These are phyloP conservation scores for Fragaria vesca DNA, from an alignment of 306 rosid species.

Conservation along the genomic window DNA sequence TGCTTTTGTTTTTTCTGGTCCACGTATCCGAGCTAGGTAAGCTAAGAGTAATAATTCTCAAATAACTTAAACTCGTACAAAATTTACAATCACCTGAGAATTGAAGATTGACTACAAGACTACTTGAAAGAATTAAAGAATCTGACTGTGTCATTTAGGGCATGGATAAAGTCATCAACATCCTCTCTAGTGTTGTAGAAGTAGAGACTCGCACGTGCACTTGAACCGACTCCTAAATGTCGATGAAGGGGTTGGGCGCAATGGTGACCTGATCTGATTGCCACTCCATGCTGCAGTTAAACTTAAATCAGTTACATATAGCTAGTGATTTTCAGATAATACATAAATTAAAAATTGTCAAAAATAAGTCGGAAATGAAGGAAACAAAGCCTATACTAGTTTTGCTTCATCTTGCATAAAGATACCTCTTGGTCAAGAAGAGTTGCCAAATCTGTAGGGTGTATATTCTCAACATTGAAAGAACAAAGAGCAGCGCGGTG, in stretches of 20 bases:
- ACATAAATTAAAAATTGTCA: not conserved
- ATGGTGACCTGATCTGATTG: conserved; percentile 95
- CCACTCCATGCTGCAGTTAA: conserved; percentile 87
- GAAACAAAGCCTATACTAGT: not conserved
- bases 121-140: conserved; percentile 83
- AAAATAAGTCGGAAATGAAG: not conserved
- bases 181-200: conserved; percentile 89
- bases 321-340: not conserved
- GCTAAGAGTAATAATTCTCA: not conserved
- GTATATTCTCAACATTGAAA: conserved; percentile 72
- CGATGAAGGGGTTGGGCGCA: conserved; percentile 97
- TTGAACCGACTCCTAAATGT: conserved; percentile 59
- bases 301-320: conserved; percentile 18
- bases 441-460: conserved; percentile 92
- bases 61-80: not conserved
- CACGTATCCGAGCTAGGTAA: not conserved
- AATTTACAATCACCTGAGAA: conserved; percentile 3
- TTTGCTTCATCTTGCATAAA: not conserved
- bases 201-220: conserved; percentile 86
- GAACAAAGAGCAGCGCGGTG: conserved; percentile 83
- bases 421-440: conserved; percentile 91
- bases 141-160: conserved; percentile 72
- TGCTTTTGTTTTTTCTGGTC: not conserved
- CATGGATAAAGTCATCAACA: conserved; percentile 60
- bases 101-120: not conserved